Percentiles rank a stretch among this genome's conserved stretches.
These are phyloP conservation scores for Solanum chmielewskii DNA, from an alignment of 257 asterid genomes.

Conservation along the genomic window DNA sequence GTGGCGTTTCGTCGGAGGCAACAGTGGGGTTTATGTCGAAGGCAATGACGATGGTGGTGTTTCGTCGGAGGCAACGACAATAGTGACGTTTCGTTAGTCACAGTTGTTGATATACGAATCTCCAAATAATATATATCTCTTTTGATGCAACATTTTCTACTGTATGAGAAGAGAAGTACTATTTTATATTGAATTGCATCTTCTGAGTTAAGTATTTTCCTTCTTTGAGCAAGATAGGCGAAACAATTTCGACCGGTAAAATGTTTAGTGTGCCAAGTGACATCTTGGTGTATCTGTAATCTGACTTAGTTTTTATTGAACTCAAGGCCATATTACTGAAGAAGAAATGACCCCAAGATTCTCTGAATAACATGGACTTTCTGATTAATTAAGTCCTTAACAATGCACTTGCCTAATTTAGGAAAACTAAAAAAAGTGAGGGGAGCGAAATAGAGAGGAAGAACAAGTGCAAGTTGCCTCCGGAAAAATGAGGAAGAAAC, in stretches of 20 bases:
- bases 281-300: background rate
- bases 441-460: no score
- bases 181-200: background rate
- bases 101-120: background rate
- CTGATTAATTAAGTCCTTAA: background rate
- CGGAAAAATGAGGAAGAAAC: no score
- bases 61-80: no score
- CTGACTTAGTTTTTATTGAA: background rate
- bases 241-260: background rate
- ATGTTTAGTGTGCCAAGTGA: background rate
- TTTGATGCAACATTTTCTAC: background rate
- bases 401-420: background rate
- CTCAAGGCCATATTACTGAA: background rate
- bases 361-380: background rate
- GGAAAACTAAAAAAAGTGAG: no score
- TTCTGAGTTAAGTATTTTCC: background rate
- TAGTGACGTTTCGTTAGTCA: background rate
- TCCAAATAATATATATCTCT: background rate
- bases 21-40: no score
- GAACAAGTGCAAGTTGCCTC: no score
- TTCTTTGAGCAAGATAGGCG: background rate
- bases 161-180: background rate
- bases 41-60: no score
- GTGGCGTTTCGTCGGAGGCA: no score
- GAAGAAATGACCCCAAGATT: background rate